A percentile compares a stretch with the other conserved stretches of the same genome.
Evolutionary conservation across 2,329 filamentous ascomycete species (phyloP).

Genomic region (Lasiodiplodia sp.): DNA sequence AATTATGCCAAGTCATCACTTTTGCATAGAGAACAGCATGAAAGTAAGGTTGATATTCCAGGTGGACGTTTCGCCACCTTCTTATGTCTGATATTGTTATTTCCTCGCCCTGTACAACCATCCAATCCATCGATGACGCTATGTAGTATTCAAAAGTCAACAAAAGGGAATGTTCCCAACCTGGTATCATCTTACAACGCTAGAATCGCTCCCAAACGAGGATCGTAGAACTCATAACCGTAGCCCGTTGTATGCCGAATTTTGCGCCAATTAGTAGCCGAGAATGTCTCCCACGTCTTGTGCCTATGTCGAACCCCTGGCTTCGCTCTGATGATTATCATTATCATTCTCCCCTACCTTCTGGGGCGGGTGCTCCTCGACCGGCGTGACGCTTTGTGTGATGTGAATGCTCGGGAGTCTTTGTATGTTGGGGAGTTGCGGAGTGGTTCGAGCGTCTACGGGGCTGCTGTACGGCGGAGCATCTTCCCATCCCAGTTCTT

Average conservation of each 20-base stretch:
- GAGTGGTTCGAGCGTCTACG: constrained; percentile 31
- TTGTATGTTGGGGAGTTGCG: constrained; percentile 18
- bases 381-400: constrained; percentile 21
- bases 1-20: background rate
- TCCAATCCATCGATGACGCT: constrained; percentile 8
- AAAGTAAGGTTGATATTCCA: background rate
- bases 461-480: constrained; percentile 59
- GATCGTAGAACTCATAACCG: constrained; percentile 24
- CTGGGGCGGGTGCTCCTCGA: constrained; percentile 24
- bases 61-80: background rate
- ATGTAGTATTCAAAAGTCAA: constrained; percentile 19
- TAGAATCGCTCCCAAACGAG: constrained; percentile 21
- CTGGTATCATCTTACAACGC: constrained; percentile 28
- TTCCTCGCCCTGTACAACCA: constrained; percentile 5
- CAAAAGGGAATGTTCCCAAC: constrained; percentile 21
- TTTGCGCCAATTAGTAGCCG: constrained; percentile 19
- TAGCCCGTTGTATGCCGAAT: constrained; percentile 20
- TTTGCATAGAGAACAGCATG: background rate
- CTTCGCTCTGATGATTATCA: constrained; percentile 10
- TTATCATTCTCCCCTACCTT: constrained; percentile 12
- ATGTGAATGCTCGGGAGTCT: constrained; percentile 29
- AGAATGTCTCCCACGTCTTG: background rate
- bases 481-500: constrained; percentile 46
- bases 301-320: background rate
- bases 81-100: constrained; percentile 10